These are phyloP conservation scores for Gossypium davidsonii DNA, from an alignment of 441 rosid species.

Conservation along the genomic window DNA sequence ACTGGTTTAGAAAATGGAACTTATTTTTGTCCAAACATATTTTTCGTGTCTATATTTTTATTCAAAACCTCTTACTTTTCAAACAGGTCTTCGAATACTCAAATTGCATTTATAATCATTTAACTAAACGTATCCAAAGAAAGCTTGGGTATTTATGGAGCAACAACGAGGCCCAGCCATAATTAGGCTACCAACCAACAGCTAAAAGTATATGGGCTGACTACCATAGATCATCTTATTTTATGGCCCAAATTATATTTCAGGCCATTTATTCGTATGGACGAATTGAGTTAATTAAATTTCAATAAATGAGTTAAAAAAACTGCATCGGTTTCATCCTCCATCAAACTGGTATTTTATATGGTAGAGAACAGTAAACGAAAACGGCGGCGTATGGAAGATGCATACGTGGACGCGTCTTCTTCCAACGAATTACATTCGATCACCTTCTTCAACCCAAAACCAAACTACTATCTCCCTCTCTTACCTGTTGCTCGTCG, in stretches of 20 bases:
- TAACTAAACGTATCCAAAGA: neutral
- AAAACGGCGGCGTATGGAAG: neutral
- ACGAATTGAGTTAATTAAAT: neutral
- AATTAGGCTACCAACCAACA: neutral
- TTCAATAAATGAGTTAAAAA: neutral
- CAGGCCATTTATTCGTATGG: neutral
- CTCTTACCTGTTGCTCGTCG: neutral
- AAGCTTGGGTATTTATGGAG: neutral
- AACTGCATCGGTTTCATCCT: neutral
- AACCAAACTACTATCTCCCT: neutral
- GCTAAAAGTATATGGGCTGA: neutral
- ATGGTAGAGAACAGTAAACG: neutral
- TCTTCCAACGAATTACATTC: neutral
- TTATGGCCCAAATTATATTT: neutral
- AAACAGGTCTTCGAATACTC: too few relatives aligned
- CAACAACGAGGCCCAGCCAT: neutral
- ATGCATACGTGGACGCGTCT: neutral
- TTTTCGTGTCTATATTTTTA: too few relatives aligned
- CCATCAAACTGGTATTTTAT: neutral
- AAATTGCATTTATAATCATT: too few relatives aligned
- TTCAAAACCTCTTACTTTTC: too few relatives aligned
- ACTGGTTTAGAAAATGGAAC: rapidly evolving
- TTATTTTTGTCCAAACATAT: too few relatives aligned
- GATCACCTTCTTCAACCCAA: neutral
- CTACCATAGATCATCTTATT: neutral